Conservation (phyloP, 2,329 filamentous ascomycete species). For the Diaporthe helianthi region DNA sequence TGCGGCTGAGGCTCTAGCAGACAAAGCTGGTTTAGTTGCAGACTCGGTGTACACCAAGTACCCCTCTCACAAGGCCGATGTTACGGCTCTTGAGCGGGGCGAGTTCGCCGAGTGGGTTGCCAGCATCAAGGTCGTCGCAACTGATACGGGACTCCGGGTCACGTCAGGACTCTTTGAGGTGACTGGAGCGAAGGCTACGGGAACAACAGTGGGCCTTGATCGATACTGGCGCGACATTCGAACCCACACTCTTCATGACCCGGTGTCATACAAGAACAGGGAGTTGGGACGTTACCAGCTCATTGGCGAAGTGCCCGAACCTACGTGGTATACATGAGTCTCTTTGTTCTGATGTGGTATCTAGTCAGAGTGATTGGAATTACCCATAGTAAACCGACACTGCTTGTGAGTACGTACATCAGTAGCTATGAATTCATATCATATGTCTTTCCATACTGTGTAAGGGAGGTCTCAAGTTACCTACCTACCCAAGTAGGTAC, state of each 20-base stretch:
- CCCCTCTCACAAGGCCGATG: slow-evolving; percentile 46
- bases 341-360: background rate
- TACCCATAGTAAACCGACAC: no score
- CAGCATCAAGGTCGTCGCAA: slow-evolving; percentile 67
- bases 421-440: no score
- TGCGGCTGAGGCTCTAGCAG: slow-evolving; percentile 64
- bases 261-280: slow-evolving; percentile 70
- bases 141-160: slow-evolving; percentile 64
- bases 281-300: slow-evolving; percentile 66
- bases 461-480: no score
- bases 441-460: no score
- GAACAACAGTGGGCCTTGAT: slow-evolving; percentile 65
- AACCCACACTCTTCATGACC: slow-evolving; percentile 71
- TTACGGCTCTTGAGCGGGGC: slow-evolving; percentile 61
- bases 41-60: slow-evolving; percentile 54
- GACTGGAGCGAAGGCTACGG: slow-evolving; percentile 65
- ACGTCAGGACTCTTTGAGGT: slow-evolving; percentile 70
- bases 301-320: slow-evolving; percentile 62
- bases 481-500: no score
- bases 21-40: slow-evolving; percentile 60
- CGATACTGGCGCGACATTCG: slow-evolving; percentile 72
- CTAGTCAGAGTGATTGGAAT: background rate
- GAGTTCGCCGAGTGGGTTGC: slow-evolving; percentile 69
- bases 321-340: slow-evolving; percentile 66
- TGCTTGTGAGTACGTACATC: background rate